Evolutionary conservation across 805 yeast genomes (phyloP).

Genomic region (Saccharomyces jurei): DNA sequence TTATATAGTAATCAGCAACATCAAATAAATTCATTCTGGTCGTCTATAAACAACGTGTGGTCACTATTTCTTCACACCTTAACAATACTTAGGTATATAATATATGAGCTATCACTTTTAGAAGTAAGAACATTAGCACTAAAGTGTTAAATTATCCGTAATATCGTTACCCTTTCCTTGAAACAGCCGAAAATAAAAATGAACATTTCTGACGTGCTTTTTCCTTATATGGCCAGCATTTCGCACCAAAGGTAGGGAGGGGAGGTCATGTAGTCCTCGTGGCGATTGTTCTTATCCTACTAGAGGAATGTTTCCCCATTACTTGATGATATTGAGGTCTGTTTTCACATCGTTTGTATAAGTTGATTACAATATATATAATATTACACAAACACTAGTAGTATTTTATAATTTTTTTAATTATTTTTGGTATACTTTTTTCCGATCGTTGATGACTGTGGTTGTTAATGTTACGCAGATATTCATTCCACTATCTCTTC

Average conservation of each 20-base stretch:
- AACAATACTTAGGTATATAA: background rate
- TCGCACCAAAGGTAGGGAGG: background rate
- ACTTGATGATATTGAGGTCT: background rate
- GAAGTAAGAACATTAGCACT: background rate
- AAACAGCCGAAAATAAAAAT: background rate
- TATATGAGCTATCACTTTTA: background rate
- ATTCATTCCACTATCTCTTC: background rate
- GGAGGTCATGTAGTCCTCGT: no score
- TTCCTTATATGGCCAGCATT: background rate
- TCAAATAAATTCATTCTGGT: slow-evolving; percentile 39
- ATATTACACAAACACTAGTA: background rate
- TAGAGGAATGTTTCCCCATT: background rate
- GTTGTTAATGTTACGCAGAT: background rate
- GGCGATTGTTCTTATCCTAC: background rate
- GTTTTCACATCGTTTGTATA: background rate
- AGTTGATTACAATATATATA: background rate
- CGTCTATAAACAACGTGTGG: background rate
- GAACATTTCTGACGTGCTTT: background rate
- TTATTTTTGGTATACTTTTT: background rate
- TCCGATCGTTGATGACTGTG: background rate
- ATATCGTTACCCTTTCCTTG: background rate
- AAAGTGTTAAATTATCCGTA: background rate
- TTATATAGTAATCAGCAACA: slow-evolving; percentile 39
- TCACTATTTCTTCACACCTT: background rate
- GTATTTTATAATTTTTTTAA: slow-evolving; percentile 1